Evolutionary conservation across 2,329 filamentous ascomycete genomes (phyloP).

Genomic region (Xylaria sp.): DNA sequence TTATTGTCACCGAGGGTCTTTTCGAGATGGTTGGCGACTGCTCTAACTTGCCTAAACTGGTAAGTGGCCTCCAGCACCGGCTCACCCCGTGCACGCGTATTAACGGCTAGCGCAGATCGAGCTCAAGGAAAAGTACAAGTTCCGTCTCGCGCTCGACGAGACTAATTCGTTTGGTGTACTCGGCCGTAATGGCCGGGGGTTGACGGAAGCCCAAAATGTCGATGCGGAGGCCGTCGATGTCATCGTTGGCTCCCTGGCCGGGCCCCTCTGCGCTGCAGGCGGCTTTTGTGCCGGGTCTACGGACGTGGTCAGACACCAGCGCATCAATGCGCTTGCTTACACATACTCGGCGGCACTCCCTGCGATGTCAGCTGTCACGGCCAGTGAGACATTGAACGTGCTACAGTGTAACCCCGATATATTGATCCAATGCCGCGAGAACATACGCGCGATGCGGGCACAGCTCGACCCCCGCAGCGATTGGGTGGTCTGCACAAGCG

Average conservation of each 20-base stretch:
- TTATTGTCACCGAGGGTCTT: slow-evolving; percentile 93
- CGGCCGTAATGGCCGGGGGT: slow-evolving; percentile 85
- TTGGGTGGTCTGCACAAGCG: slow-evolving; percentile 84
- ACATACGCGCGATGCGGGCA: slow-evolving; percentile 81
- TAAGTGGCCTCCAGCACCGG: slow-evolving; percentile 45
- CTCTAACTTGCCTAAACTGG: slow-evolving; percentile 82
- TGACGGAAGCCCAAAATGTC: slow-evolving; percentile 96
- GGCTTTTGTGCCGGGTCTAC: slow-evolving; percentile 93
- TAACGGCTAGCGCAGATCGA: slow-evolving; percentile 65
- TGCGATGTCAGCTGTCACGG: slow-evolving; percentile 92
- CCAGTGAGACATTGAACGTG: slow-evolving; percentile 85
- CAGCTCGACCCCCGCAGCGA: slow-evolving; percentile 93
- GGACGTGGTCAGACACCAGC: slow-evolving; percentile 95
- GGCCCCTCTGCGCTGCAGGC: slow-evolving; percentile 87
- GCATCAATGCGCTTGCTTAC: slow-evolving; percentile 89
- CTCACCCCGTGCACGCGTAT: not conserved
- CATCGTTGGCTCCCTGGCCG: slow-evolving; percentile 91
- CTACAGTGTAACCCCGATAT: slow-evolving; percentile 88
- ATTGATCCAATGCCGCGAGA: slow-evolving; percentile 78
- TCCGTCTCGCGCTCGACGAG: slow-evolving; percentile 95
- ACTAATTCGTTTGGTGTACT: slow-evolving; percentile 97
- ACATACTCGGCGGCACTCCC: slow-evolving; percentile 95
- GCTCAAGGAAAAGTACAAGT: slow-evolving; percentile 95
- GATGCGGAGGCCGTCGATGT: slow-evolving; percentile 94
- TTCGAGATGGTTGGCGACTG: slow-evolving; percentile 91